Evolutionary conservation across 2,329 filamentous ascomycete species (phyloP).

Genomic region (Knoxdaviesia capensis): DNA sequence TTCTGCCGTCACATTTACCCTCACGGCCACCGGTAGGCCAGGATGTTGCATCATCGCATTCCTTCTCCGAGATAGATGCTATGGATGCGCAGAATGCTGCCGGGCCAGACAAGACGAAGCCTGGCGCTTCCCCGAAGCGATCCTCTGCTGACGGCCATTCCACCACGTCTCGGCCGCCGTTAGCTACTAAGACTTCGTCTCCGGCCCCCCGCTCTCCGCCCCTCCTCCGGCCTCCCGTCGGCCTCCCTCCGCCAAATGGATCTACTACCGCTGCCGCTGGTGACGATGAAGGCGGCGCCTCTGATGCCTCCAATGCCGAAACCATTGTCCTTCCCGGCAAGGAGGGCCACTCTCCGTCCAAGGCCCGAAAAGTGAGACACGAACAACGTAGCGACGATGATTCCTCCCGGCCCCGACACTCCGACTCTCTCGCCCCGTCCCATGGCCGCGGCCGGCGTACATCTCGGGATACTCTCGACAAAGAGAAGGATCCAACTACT

Average conservation of each 20-base stretch:
- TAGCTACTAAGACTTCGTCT: no score
- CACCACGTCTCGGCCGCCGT: no score
- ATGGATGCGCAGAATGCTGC: constrained; percentile 51
- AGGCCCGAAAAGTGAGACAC: constrained; percentile 42
- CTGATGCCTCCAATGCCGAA: constrained; percentile 46
- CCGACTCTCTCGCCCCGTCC: neutral
- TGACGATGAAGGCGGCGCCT: constrained; percentile 20
- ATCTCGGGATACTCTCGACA: no score
- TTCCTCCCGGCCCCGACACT: neutral
- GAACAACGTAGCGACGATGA: constrained; percentile 35
- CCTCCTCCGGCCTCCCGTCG: no score
- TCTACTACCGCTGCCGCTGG: constrained; percentile 10
- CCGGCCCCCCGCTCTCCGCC: no score
- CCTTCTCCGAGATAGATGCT: constrained; percentile 36
- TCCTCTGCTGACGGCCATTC: neutral
- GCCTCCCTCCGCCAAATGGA: neutral
- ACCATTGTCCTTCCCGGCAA: constrained; percentile 49
- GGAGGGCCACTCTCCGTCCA: constrained; percentile 42
- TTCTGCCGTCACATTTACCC: no score
- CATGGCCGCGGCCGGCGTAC: no score
- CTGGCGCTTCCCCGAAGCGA: constrained; percentile 23
- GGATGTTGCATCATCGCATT: constrained; percentile 35
- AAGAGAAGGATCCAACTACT: no score
- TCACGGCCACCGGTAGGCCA: constrained; percentile 17
- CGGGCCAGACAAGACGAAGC: constrained; percentile 41